A percentile compares a stretch with the other conserved stretches of the same genome.
These are phyloP conservation scores for Aspergillus viridinutans DNA, from an alignment of 2,329 filamentous ascomycete genomes.

Conservation along the genomic window DNA sequence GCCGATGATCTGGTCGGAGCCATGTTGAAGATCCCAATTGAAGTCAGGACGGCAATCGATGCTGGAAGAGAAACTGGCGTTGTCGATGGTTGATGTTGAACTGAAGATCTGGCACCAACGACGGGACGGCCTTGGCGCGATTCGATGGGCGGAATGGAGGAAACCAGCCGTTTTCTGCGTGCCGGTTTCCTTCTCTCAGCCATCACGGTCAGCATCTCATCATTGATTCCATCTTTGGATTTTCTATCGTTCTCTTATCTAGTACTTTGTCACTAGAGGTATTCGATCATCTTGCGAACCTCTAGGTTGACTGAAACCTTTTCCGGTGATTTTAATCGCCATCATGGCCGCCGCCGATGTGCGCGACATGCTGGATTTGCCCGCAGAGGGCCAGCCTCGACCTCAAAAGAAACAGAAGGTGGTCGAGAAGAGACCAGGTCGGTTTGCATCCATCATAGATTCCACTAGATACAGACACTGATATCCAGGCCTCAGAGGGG, in stretches of 20 bases:
- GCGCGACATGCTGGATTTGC: conserved; percentile 82
- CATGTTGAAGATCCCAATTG: conserved; percentile 25
- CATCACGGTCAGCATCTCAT: background rate
- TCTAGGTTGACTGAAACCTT: background rate
- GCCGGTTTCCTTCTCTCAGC: background rate
- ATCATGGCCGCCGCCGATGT: conserved; percentile 73
- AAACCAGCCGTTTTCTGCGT: background rate
- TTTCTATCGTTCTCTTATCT: background rate
- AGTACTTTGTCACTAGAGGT: background rate
- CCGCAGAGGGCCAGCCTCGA: conserved; percentile 55
- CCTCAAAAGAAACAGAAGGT: conserved; percentile 73
- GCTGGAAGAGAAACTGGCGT: background rate
- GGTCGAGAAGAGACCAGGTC: conserved; percentile 54
- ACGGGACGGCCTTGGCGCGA: conserved; percentile 21
- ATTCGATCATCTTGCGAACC: background rate
- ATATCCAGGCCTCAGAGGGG: conserved; percentile 35
- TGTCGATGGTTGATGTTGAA: conserved; percentile 4
- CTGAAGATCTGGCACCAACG: conserved; percentile 22
- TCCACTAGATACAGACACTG: background rate
- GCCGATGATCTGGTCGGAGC: conserved; percentile 29
- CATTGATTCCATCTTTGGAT: background rate
- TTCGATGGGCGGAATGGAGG: conserved; percentile 2
- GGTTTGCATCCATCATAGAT: conserved; percentile 15
- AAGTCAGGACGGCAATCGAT: background rate
- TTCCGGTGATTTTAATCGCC: conserved; percentile 9